Evolutionary conservation across 73 alveolate species (phyloP).

Genomic region (Paramecium pentaurelia): DNA sequence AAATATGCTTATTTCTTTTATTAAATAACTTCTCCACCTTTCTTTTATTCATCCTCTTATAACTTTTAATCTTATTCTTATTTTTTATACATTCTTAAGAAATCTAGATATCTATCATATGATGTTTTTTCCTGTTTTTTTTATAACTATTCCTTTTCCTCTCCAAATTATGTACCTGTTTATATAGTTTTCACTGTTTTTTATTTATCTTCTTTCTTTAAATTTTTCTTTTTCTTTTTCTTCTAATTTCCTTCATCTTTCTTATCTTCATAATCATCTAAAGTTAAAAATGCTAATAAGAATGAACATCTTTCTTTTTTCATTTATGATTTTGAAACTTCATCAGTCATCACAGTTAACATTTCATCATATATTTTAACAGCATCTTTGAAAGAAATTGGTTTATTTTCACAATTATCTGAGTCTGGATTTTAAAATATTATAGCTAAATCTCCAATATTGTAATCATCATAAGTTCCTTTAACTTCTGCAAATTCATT

Average conservation of each 20-base stretch:
- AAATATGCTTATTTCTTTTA: neutral
- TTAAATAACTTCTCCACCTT: neutral
- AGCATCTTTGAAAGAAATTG: neutral
- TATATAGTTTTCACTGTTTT: neutral
- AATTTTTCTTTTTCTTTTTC: neutral
- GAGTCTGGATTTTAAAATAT: neutral
- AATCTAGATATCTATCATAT: neutral
- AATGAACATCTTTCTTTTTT: constrained; percentile 12
- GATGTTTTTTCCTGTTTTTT: constrained; percentile 17
- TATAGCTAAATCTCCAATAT: constrained; percentile 6
- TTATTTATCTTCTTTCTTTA: neutral
- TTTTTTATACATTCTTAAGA: neutral
- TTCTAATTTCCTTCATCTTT: neutral
- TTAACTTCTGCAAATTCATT: constrained; percentile 31
- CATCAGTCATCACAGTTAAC: constrained; percentile 17
- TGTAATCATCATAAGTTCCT: constrained; percentile 42
- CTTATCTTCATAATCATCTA: neutral
- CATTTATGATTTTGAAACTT: neutral
- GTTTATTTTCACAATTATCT: neutral
- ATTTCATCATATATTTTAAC: neutral
- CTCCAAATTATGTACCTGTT: neutral
- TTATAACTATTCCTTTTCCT: neutral
- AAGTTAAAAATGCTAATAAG: neutral
- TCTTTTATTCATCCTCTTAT: neutral
- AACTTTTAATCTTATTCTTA: neutral